Base-by-base conservation (phyloP, 768 basidiomycete genomes). In the Suillus fuscotomentosus region DNA sequence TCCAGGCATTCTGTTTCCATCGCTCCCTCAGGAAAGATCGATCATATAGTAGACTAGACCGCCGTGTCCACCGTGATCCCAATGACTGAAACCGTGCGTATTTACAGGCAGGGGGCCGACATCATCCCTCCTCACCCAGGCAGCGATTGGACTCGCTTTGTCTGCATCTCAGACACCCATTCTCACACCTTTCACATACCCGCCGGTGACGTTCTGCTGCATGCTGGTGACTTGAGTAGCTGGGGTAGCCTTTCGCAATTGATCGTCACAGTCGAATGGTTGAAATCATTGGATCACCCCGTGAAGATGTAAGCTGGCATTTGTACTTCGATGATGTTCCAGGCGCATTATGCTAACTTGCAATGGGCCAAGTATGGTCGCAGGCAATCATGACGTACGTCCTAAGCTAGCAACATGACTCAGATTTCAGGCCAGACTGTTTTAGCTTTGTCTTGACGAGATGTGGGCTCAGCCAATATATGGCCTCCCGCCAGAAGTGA, bases 321-420 rank as follows among this genome's bases (percentile, higher is more conserved):
- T 8, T 9, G 5, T 39, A 41, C 27, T 7, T 20, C n/a, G 1
- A 22, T 8, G 6, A n/a, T 17, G 14, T 36, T 34, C 13, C 45
- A 42, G 27, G 8, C 24, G 10, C 9, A 45, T 36, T 9, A 45
- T 0, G 50, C 14, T 51, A 41, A 60, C 27, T 36, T 56, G n/a
- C 31, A 56, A 41, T 20, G 57, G 59, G 65, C 36, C 27, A 61
- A 88, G 88, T 64, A 78, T 91, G 60, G 86, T 90, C 56, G 88
- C 84, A 42, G 89, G 90, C n/a, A 90, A 91, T 67, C 89, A 90
- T 67, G 89, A 91, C 67, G 73, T 88, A 42, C 39, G 75, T 71
- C 41, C 8, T 5, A 38, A 11, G 60, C 42, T 42, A 8, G 7
- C 0, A n/a, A 17, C 9, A 39, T 13, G 0, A 13, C 42, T 42